These are phyloP conservation scores for Dryas drummondii DNA, from an alignment of 306 rosid genomes.

Conservation along the genomic window DNA sequence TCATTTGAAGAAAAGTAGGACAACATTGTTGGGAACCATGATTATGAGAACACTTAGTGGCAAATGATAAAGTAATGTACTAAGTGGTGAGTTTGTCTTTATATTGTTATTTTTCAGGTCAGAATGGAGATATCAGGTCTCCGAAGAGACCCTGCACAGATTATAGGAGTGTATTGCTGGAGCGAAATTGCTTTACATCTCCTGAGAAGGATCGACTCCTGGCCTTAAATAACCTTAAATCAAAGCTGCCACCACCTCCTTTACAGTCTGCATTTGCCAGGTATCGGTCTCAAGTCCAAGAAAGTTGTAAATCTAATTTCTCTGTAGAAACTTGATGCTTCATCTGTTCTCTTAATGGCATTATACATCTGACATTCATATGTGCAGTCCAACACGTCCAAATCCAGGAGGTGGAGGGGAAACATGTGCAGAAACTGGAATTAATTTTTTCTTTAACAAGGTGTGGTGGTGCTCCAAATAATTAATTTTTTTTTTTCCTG, in stretches of 20 bases:
- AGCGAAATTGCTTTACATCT: conserved; percentile 78
- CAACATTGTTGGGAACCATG: no score
- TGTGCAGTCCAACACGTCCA: conserved; percentile 95
- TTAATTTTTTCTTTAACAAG: conserved; percentile 86
- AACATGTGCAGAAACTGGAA: conserved; percentile 98
- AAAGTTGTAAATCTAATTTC: conserved; percentile 16
- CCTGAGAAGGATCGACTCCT: conserved; percentile 88
- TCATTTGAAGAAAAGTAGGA: no score
- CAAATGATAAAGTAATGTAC: neutral
- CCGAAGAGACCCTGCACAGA: conserved; percentile 79
- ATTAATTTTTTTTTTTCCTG: neutral
- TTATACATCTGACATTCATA: conserved; percentile 20
- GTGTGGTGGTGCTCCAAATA: conserved; percentile 33
- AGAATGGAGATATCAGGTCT: conserved; percentile 79
- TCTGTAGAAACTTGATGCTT: conserved; percentile 18
- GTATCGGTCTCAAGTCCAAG: conserved; percentile 37
- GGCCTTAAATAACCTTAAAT: conserved; percentile 60
- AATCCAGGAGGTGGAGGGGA: conserved; percentile 99
- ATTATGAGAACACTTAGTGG: neutral
- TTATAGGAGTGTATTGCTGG: conserved; percentile 59
- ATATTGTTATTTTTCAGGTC: conserved; percentile 54
- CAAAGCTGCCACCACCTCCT: conserved; percentile 82
- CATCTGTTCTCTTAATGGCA: conserved; percentile 1
- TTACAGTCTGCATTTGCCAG: conserved; percentile 98
- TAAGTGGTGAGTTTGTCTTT: conserved; percentile 15